Conservation (phyloP, 2,329 filamentous ascomycete genomes). For the Triangularia verruculosa region DNA sequence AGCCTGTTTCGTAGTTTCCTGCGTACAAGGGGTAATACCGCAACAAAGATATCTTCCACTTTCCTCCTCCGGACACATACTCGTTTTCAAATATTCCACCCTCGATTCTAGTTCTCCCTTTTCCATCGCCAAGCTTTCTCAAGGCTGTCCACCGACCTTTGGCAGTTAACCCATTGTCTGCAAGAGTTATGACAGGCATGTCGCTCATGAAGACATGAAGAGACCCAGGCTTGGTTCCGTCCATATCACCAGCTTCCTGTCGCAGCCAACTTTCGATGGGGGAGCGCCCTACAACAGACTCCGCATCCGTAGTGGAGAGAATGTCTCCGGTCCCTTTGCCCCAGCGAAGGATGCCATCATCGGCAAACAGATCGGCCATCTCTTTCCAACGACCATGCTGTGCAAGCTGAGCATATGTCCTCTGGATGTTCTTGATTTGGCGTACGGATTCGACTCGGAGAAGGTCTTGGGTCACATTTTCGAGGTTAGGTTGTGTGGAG, state of each 20-base stretch:
- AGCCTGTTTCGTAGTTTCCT: conserved; percentile 18
- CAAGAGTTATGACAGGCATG: conserved; percentile 17
- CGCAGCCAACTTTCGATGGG: conserved; percentile 20
- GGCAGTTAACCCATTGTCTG: conserved; percentile 14
- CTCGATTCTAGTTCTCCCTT: conserved; percentile 16
- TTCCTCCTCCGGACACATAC: conserved; percentile 8
- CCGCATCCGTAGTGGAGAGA: conserved; percentile 8
- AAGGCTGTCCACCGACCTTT: conserved; percentile 18
- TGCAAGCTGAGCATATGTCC: conserved; percentile 20
- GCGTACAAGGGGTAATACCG: conserved; percentile 21
- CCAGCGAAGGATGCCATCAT: conserved; percentile 21
- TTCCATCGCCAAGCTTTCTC: conserved; percentile 15
- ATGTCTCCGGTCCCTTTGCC: conserved; percentile 12
- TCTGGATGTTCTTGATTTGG: conserved; percentile 23
- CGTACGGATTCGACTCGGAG: conserved; percentile 21
- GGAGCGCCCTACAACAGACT: conserved; percentile 6
- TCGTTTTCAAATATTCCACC: conserved; percentile 23
- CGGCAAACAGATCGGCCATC: conserved; percentile 23
- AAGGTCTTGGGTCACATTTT: conserved; percentile 11
- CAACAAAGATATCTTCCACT: conserved; percentile 20
- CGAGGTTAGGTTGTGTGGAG: neutral
- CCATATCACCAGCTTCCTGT: conserved; percentile 18
- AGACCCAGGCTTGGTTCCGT: conserved; percentile 20
- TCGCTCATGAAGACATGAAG: conserved; percentile 20
- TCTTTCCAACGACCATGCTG: conserved; percentile 17